A percentile compares a stretch with the other conserved stretches of the same genome.
Conservation (phyloP, 2,329 filamentous ascomycete species). For the Xylariaceae sp. region DNA sequence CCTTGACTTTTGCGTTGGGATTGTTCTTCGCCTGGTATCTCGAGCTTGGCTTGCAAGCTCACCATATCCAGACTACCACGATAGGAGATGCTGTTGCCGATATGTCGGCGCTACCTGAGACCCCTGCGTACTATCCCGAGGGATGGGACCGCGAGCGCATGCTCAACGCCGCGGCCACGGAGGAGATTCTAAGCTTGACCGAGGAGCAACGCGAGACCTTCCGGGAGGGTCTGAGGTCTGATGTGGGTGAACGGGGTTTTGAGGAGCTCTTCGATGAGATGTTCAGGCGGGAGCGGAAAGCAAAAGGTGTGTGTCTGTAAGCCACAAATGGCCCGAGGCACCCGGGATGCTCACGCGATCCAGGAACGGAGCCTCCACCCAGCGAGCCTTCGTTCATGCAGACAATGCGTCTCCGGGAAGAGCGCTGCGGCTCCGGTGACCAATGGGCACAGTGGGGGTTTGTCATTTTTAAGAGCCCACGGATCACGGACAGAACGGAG, state of each 20-base stretch:
- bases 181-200: slow-evolving; percentile 3
- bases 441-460: slow-evolving; percentile 15
- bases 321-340: not conserved
- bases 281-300: slow-evolving; percentile 4
- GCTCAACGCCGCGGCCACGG: slow-evolving; percentile 7
- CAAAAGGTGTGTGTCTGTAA: slow-evolving; percentile 4
- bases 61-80: too few relatives aligned
- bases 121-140: slow-evolving; percentile 12
- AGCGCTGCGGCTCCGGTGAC: not conserved
- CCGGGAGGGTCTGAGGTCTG: slow-evolving; percentile 10
- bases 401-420: slow-evolving; percentile 8
- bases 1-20: too few relatives aligned
- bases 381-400: slow-evolving; percentile 12
- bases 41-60: too few relatives aligned
- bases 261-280: slow-evolving; percentile 13
- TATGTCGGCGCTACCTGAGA: too few relatives aligned
- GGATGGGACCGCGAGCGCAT: slow-evolving; percentile 14
- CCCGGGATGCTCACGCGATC: not conserved
- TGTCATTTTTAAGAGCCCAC: slow-evolving; percentile 12
- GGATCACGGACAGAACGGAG: slow-evolving; percentile 4
- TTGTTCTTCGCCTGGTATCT: too few relatives aligned
- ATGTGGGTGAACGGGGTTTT: slow-evolving; percentile 10
- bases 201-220: slow-evolving; percentile 5
- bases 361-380: not conserved
- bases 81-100: too few relatives aligned